phyloP scores from a whole-genome alignment of 495 filamentous ascomycete genomes.

The Penicillium roqueforti region DNA sequence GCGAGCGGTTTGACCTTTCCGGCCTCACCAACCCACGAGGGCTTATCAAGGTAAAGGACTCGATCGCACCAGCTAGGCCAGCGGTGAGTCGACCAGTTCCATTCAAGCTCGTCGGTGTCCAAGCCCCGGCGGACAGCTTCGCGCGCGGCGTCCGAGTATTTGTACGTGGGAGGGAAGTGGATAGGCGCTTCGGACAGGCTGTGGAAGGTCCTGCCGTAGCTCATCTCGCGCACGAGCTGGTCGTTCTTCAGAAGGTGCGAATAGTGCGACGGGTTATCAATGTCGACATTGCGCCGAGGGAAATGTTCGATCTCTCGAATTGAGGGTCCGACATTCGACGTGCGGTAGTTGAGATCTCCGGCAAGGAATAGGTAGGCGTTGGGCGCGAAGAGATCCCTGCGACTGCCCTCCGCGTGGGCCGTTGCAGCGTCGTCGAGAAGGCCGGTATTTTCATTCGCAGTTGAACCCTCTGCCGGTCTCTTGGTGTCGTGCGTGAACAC shows the following conservation, averaged over 20 bases:
- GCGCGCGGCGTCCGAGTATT: constrained; percentile 55
- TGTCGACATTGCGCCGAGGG: constrained; percentile 52
- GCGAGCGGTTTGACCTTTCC: constrained; percentile 43
- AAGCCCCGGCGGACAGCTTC: constrained; percentile 26
- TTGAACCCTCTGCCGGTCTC: constrained; percentile 5
- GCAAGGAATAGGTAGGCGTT: constrained; percentile 76
- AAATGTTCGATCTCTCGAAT: constrained; percentile 50
- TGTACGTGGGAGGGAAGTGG: constrained; percentile 89
- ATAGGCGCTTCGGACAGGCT: constrained; percentile 71
- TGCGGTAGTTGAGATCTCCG: constrained; percentile 95
- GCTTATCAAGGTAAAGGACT: constrained; percentile 70
- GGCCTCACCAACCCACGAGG: constrained; percentile 40
- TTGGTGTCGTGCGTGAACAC: constrained; percentile 53
- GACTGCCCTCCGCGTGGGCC: constrained; percentile 16
- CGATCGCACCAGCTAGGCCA: constrained; percentile 96
- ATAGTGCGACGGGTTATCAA: constrained; percentile 49
- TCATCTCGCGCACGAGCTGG: constrained; percentile 69
- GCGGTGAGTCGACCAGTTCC: constrained; percentile 72
- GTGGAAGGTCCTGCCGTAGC: constrained; percentile 63
- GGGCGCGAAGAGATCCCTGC: constrained; percentile 63
- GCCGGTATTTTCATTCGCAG: constrained; percentile 39
- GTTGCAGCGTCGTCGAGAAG: constrained; percentile 33
- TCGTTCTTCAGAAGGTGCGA: constrained; percentile 65
- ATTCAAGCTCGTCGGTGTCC: constrained; percentile 44
- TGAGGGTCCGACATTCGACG: constrained; percentile 55